Percentiles rank a stretch among this genome's conserved stretches.
Evolutionary conservation across 495 filamentous ascomycete genomes (phyloP).

Genomic region (Penicillium pancosmium): DNA sequence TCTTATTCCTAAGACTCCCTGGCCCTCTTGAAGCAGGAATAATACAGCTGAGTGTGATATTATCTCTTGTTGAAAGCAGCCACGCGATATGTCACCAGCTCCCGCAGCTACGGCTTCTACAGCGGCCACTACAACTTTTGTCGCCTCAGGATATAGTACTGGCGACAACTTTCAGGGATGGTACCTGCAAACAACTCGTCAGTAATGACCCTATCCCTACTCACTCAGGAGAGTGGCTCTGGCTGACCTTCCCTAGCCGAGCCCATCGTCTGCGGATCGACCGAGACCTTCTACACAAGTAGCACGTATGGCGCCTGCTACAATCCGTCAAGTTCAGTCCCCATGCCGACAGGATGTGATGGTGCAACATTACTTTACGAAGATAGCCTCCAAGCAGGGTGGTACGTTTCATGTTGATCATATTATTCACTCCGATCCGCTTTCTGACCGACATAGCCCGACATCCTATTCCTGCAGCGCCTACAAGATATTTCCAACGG

Average conservation of each 20-base stretch:
- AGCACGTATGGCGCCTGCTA: constrained; percentile 12
- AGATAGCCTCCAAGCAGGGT: background rate
- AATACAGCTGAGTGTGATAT: background rate
- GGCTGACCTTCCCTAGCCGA: constrained; percentile 10
- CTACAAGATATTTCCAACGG: constrained; percentile 16
- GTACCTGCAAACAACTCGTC: constrained; percentile 17
- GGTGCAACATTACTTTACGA: constrained; percentile 10
- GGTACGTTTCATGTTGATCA: constrained; percentile 7
- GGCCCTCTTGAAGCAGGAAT: background rate
- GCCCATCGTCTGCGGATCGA: constrained; percentile 14
- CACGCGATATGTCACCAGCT: background rate
- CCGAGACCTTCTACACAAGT: constrained; percentile 12
- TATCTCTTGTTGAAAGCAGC: background rate
- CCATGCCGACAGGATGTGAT: constrained; percentile 13
- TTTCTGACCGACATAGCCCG: background rate
- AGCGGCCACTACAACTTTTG: constrained; percentile 8
- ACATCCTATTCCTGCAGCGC: constrained; percentile 7
- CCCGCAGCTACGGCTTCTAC: background rate
- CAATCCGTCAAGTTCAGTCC: constrained; percentile 8
- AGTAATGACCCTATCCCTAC: background rate
- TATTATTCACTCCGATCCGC: background rate
- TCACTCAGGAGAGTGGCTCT: background rate
- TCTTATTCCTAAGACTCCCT: background rate
- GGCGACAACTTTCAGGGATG: constrained; percentile 11
- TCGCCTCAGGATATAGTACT: constrained; percentile 10